phyloP scores from a whole-genome alignment of 2,329 filamentous ascomycete genomes.

The Apiospora koreana region DNA sequence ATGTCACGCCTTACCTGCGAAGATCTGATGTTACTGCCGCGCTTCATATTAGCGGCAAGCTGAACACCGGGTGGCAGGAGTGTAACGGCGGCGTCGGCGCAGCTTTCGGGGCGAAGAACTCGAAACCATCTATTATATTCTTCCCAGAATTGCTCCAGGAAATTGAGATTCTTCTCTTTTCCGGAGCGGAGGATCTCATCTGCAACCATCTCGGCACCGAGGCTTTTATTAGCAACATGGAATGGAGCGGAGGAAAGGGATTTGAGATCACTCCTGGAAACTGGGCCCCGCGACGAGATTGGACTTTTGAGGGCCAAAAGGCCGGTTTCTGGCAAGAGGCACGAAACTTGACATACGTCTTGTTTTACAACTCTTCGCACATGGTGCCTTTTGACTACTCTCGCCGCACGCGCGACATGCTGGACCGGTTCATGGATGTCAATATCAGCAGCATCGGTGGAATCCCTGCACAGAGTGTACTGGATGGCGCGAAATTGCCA shows the following conservation, averaged over 20 bases:
- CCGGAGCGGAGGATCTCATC: constrained; percentile 89
- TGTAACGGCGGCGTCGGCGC: constrained; percentile 78
- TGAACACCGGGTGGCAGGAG: constrained; percentile 87
- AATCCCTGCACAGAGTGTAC: constrained; percentile 71
- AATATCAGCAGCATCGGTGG: constrained; percentile 90
- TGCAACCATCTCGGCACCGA: constrained; percentile 98
- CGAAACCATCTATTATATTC: constrained; percentile 70
- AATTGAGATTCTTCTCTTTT: constrained; percentile 83
- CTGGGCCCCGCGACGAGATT: constrained; percentile 88
- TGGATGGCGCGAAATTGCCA: constrained; percentile 82
- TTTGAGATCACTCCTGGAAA: constrained; percentile 87
- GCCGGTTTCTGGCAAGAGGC: constrained; percentile 95
- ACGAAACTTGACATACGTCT: constrained; percentile 90
- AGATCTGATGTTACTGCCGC: constrained; percentile 76
- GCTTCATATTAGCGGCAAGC: constrained; percentile 79
- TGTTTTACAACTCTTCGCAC: constrained; percentile 94
- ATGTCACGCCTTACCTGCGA: constrained; percentile 82
- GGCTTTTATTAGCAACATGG: constrained; percentile 82
- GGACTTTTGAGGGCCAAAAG: constrained; percentile 86
- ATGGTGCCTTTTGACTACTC: constrained; percentile 98
- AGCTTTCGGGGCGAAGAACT: constrained; percentile 70
- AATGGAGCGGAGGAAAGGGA: constrained; percentile 88
- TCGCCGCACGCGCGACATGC: constrained; percentile 87
- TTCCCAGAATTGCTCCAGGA: constrained; percentile 78
- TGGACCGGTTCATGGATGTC: constrained; percentile 93